Evolutionary conservation across 1,284 basidiomycete genomes (phyloP).

Genomic region (Ceratobasidium sp.): DNA sequence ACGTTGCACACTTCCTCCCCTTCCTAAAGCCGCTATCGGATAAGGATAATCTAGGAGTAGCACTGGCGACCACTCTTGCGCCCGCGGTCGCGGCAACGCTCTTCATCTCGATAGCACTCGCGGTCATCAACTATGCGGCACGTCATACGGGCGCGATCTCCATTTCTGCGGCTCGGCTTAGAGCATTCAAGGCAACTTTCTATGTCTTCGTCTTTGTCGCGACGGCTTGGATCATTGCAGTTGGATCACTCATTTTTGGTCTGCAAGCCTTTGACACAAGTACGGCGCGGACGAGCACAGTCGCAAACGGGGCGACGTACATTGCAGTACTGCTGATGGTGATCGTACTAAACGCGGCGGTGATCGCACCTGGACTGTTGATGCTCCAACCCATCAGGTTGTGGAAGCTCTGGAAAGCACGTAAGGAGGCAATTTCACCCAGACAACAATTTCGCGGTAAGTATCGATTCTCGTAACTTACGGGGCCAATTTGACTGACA

Average conservation of each 20-base stretch:
- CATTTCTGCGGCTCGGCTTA: constrained; percentile 69
- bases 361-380: constrained; percentile 77
- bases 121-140: constrained; percentile 66
- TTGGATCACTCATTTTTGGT: constrained; percentile 77
- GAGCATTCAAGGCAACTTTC: constrained; percentile 77
- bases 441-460: constrained; percentile 81
- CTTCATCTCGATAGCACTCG: constrained; percentile 69
- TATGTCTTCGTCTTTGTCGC: constrained; percentile 69
- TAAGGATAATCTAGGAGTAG: constrained; percentile 66
- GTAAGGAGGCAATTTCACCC: constrained; percentile 75
- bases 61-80: constrained; percentile 74
- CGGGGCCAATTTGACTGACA: not conserved
- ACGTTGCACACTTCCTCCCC: constrained; percentile 75
- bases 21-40: constrained; percentile 70
- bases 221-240: constrained; percentile 71
- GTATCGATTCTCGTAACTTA: constrained; percentile 49
- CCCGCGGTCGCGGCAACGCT: constrained; percentile 73
- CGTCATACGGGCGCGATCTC: constrained; percentile 71
- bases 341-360: constrained; percentile 74
- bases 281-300: constrained; percentile 54
- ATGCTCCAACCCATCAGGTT: constrained; percentile 76
- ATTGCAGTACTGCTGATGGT: constrained; percentile 74
- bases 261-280: constrained; percentile 67
- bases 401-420: constrained; percentile 67
- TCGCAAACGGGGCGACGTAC: constrained; percentile 79